Percentiles rank a stretch among this genome's conserved stretches.
These are phyloP conservation scores for Lactarius akahatsu DNA, from an alignment of 768 basidiomycete species.

Conservation along the genomic window DNA sequence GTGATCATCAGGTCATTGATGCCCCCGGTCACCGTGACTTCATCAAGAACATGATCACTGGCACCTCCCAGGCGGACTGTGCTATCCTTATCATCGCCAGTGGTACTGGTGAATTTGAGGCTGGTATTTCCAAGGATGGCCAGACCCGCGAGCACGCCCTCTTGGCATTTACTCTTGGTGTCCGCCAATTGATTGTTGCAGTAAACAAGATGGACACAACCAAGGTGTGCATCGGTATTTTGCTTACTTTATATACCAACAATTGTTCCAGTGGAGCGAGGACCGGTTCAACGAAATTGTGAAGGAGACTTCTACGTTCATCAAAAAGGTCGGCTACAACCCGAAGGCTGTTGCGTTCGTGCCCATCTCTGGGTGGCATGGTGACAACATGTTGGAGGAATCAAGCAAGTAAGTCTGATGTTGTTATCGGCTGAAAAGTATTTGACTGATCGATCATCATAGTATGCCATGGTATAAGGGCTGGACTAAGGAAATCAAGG, in stretches of 20 bases:
- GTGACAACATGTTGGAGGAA: conserved; percentile 99
- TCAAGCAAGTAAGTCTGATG: conserved; percentile 71
- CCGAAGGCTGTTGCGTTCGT: conserved; percentile 98
- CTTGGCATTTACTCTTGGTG: conserved; percentile 99
- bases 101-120: conserved; percentile 99
- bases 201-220: conserved; percentile 99
- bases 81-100: conserved; percentile 99
- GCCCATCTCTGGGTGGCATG: conserved; percentile 99
- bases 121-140: conserved; percentile 99
- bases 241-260: conserved; percentile 11
- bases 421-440: not conserved
- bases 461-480: conserved; percentile 99
- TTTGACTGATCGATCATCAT: conserved; percentile 27
- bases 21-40: conserved; percentile 99
- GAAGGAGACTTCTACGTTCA: conserved; percentile 97
- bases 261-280: conserved; percentile 83
- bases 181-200: conserved; percentile 98
- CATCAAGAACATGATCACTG: conserved; percentile 99
- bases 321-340: conserved; percentile 99
- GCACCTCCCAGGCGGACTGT: conserved; percentile 99
- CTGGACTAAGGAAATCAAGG: conserved; percentile 96
- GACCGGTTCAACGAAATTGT: conserved; percentile 99
- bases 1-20: conserved; percentile 78
- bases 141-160: conserved; percentile 99
- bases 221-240: conserved; percentile 54